Base-by-base conservation (phyloP, 805 yeast species). In the Starmera caribaea region DNA sequence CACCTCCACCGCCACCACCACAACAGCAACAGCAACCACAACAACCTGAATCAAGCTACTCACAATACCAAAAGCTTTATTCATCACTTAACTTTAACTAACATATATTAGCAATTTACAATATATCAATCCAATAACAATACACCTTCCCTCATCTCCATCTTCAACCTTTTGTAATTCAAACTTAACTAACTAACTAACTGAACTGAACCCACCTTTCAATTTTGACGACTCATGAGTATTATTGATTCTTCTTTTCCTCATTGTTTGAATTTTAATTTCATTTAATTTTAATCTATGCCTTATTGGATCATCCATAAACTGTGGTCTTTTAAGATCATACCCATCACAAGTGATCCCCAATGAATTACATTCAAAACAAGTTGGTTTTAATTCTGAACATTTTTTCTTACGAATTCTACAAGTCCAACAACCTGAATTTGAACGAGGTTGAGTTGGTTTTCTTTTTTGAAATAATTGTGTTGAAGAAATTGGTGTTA, bases 391-490 rank as follows among this genome's bases (percentile, higher is more conserved):
- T 42, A 74, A 75, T 50, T 76, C 86, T 2, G 84, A 73, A 51
- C 90, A 82, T 46, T 79, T 74, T 55, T 82, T 82, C 46, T 84
- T 78, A 32, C 92, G 67, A 14, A 80, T 58, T 41, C 89, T 60
- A 53, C 90, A 82, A 6, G 85, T 82, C 90, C 90, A 82, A 52
- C 92, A 82, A 0, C 89, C 89, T 27, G 64, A 63, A 43, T 70
- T 71, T 1, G 79, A 73, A 37, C 81, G 58, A 16, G 63, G 53
- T 9, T 56, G 52, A 35, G 52, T 16, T 38, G 17, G n/a, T 29
- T 16, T 37, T 36, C 27, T 35, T 21, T 32, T 40, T 26, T 21
- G 26, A 21, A 21, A 7, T 21, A 21, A 21, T 21, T 21, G 26
- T 7, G 6, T 21, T 21, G 36, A 26, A 3, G 36, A 24, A n/a